Base-by-base conservation (phyloP, 257 asterid genomes). In the Jacaranda copaia region DNA sequence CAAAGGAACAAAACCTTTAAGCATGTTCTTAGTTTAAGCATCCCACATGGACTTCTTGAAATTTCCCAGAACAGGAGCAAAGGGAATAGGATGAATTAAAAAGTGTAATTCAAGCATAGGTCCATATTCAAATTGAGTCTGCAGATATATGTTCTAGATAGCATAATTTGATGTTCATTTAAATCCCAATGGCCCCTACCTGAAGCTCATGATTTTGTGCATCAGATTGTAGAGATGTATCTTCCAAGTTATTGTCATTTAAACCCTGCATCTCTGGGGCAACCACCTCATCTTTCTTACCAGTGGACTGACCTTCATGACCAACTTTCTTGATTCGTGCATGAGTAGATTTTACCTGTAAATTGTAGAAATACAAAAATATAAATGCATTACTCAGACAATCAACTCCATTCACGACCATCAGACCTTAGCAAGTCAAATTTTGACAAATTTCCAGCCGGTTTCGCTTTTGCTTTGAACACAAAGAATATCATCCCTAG, bases 331-430 rank as follows among this genome's bases (percentile, higher is more conserved):
- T 89, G 7, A 36, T 77, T 72, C 92, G 88, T 43, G 80, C 61
- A 63, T 87, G 94, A 68, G 85, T 80, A 75, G 85, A 76, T 74
- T 91, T 91, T 45, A 82, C 84, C 98, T 89, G 84, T 32, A 64
- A 66, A 55, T 18, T 39, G 68, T 6, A 43, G 45, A 39, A 32
- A 40, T 40, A 16, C 38, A 51, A 74, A 60, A 36, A 58, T 18
- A 36, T 39, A 57, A 58, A 16, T 45, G 19, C 25, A 64, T 3
- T 12, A 10, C 14, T 67, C 76, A 77, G 40, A n/a, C 45, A 42
- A 73, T 32, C 66, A 58, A 63, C 46, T 40, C 63, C 20, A 6
- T 62, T 16, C 58, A 48, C 16, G 60, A 46, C 68, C 68, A 66
- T 73, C 61, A 73, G 38, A 56, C 53, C 64, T 68, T 25, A 25